Percentiles rank a stretch among this genome's conserved stretches.
These are phyloP conservation scores for Triangularia verruculosa DNA, from an alignment of 2,329 filamentous ascomycete species.

Conservation along the genomic window DNA sequence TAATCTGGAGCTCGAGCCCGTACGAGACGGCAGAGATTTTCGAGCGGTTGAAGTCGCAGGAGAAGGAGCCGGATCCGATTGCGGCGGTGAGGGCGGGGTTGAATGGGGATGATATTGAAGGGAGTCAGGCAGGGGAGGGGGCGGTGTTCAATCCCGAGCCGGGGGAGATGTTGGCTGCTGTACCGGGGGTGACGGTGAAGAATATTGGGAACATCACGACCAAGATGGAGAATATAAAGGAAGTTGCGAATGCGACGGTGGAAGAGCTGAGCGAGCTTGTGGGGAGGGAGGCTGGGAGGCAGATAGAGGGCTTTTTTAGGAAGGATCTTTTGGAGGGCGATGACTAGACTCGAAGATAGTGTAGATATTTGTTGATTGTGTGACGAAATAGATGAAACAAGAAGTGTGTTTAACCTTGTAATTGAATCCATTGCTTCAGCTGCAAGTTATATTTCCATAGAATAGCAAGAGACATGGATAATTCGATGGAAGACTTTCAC, in stretches of 20 bases:
- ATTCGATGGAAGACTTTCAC: no score
- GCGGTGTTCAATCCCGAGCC: slow-evolving; percentile 79
- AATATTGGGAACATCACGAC: slow-evolving; percentile 71
- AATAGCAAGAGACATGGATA: no score
- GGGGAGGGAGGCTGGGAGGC: slow-evolving; percentile 71
- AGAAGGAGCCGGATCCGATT: slow-evolving; percentile 86
- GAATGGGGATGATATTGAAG: slow-evolving; percentile 9
- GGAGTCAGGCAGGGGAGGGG: slow-evolving; percentile 47
- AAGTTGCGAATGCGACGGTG: slow-evolving; percentile 82
- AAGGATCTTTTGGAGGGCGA: slow-evolving; percentile 56
- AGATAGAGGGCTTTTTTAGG: slow-evolving; percentile 80
- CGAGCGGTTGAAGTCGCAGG: slow-evolving; percentile 83
- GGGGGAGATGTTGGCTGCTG: slow-evolving; percentile 82
- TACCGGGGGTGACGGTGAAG: slow-evolving; percentile 81
- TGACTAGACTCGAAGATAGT: background rate
- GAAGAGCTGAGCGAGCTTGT: slow-evolving; percentile 70
- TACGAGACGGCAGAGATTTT: slow-evolving; percentile 99
- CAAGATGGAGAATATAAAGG: slow-evolving; percentile 70
- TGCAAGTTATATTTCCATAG: no score
- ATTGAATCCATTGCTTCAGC: no score
- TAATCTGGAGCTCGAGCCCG: slow-evolving; percentile 91
- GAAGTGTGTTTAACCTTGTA: no score
- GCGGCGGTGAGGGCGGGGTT: slow-evolving; percentile 81
- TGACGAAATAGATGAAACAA: background rate
- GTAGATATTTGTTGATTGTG: background rate